A percentile compares a stretch with the other conserved stretches of the same genome.
Conservation (phyloP, 352 stramenopile species). For the Saprolegnia diclina region DNA sequence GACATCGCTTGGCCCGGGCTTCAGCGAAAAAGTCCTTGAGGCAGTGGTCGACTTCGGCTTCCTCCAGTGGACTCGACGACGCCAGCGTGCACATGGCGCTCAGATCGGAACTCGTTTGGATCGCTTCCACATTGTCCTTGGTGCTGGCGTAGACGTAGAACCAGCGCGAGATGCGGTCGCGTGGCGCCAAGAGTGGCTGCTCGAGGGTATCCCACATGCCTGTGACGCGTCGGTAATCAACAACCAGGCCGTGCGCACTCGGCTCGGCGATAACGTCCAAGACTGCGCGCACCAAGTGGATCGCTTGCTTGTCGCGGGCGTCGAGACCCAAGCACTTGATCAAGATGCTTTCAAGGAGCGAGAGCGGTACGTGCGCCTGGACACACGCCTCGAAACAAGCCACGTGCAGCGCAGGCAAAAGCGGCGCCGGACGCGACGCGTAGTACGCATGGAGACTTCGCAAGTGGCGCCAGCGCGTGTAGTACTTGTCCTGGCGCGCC, state of each 20-base stretch:
- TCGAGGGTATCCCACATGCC: slow-evolving; percentile 16
- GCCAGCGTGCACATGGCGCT: neutral
- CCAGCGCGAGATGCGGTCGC: neutral
- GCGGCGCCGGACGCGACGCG: neutral
- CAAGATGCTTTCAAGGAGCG: slow-evolving; percentile 14
- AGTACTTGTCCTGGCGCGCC: neutral
- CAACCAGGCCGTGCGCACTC: neutral
- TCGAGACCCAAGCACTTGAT: neutral
- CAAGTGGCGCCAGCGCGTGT: slow-evolving; percentile 10
- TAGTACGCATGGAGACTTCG: neutral
- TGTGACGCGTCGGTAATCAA: slow-evolving; percentile 5
- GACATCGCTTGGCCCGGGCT: too few species aligned
- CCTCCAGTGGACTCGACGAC: neutral
- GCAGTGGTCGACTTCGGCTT: neutral
- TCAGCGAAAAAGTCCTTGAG: neutral
- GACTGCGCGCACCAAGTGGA: neutral
- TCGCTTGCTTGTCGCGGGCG: neutral
- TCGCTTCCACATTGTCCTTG: neutral
- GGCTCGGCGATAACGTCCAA: neutral
- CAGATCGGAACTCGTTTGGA: neutral
- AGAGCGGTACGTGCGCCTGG: neutral
- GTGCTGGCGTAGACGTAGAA: slow-evolving; percentile 4
- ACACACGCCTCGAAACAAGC: slow-evolving; percentile 7
- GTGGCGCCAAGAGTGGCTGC: neutral
- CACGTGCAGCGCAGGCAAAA: neutral